A percentile compares a stretch with the other conserved stretches of the same genome.
Conservation (phyloP, 2,329 filamentous ascomycete species). For the Volutella citrinella region DNA sequence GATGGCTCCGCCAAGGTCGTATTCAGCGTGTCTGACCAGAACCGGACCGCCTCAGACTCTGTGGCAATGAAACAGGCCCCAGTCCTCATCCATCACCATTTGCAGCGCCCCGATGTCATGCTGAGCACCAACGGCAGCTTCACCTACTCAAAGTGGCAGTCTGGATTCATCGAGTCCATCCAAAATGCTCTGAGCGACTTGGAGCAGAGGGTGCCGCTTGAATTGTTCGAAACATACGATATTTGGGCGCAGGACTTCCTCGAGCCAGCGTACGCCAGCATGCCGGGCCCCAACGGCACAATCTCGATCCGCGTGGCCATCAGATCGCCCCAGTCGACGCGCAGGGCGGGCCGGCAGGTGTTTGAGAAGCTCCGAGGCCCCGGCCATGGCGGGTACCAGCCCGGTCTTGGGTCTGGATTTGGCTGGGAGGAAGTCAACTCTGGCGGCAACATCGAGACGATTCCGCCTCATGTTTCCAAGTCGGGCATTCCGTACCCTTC, state of each 20-base stretch:
- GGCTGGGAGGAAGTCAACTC: conserved; percentile 18
- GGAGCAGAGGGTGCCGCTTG: conserved; percentile 16
- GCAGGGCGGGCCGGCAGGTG: conserved; percentile 28
- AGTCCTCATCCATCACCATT: conserved; percentile 35
- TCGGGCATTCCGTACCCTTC: conserved; percentile 20
- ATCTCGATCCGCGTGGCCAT: conserved; percentile 32
- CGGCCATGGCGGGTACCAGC: conserved; percentile 31
- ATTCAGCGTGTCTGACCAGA: conserved; percentile 27
- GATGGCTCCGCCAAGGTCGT: conserved; percentile 24
- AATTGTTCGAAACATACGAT: conserved; percentile 24
- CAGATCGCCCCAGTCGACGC: conserved; percentile 24
- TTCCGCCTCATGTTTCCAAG: conserved; percentile 28
- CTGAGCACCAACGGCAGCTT: conserved; percentile 17
- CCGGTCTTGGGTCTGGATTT: conserved; percentile 3
- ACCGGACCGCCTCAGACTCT: conserved; percentile 15
- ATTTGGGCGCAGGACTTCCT: conserved; percentile 39
- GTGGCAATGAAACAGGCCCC: conserved; percentile 36
- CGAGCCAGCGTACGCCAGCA: conserved; percentile 36
- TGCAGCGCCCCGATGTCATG: conserved; percentile 26
- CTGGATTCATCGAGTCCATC: conserved; percentile 19
- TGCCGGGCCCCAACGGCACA: conserved; percentile 33
- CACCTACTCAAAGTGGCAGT: conserved; percentile 4
- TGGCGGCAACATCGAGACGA: conserved; percentile 35
- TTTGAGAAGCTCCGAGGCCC: conserved; percentile 29
- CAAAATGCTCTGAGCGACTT: conserved; percentile 7